Evolutionary conservation across 257 asterid genomes (phyloP).

Genomic region (Solanum piurae): DNA sequence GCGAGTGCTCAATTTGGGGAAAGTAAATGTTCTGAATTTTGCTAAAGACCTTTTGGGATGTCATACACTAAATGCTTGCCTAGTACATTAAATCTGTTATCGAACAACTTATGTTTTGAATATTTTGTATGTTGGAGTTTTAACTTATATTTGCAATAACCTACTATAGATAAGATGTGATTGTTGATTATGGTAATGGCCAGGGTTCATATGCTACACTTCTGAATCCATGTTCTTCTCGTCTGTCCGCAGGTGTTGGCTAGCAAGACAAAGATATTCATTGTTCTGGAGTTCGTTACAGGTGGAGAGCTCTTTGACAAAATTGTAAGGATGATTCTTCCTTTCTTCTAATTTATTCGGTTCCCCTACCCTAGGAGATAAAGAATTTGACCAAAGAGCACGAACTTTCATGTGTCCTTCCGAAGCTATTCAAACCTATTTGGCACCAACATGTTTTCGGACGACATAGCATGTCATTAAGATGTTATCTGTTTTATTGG

Average conservation of each 20-base stretch:
- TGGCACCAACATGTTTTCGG: not conserved
- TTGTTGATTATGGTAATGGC: not conserved
- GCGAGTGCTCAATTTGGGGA: not conserved
- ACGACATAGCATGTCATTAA: not conserved
- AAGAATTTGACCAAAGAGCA: not conserved
- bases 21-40: not conserved
- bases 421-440: conserved; percentile 4
- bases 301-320: conserved; percentile 98
- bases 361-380: not conserved
- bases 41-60: not conserved
- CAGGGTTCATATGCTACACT: not conserved
- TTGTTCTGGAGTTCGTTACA: conserved; percentile 73
- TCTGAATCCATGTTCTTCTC: not conserved
- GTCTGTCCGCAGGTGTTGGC: conserved; percentile 65
- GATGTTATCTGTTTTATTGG: not conserved
- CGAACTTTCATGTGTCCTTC: not conserved
- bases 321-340: conserved; percentile 45
- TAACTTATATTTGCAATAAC: not conserved
- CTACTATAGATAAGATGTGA: not conserved
- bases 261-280: conserved; percentile 90
- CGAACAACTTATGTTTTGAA: not conserved
- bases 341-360: not conserved
- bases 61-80: not conserved
- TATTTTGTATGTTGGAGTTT: not conserved
- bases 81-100: not conserved